Evolutionary conservation across 805 yeast genomes (phyloP).

Genomic region (Saccharomycopsis guyanensis): DNA sequence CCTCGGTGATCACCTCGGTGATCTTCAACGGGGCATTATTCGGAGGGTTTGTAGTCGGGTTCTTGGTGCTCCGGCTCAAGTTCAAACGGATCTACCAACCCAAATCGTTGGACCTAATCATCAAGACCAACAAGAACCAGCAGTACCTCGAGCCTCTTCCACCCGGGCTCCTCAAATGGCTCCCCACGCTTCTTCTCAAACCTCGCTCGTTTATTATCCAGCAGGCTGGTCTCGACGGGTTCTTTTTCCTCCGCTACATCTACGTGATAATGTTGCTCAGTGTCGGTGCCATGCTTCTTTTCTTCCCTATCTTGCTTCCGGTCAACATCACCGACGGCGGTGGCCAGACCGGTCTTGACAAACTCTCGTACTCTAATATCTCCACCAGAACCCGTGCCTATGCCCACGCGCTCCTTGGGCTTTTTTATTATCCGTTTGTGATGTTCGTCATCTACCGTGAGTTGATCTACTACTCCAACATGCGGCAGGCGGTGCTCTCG

Average conservation of each 20-base stretch:
- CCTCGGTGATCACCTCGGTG: slow-evolving; percentile 66
- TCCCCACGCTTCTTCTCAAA: slow-evolving; percentile 51
- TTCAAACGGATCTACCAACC: slow-evolving; percentile 79
- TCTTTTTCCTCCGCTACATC: slow-evolving; percentile 77
- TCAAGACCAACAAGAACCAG: slow-evolving; percentile 48
- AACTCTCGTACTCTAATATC: slow-evolving; percentile 72
- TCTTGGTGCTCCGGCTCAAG: slow-evolving; percentile 56
- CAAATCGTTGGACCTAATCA: slow-evolving; percentile 42
- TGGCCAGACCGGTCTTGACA: slow-evolving; percentile 61
- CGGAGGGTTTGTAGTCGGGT: slow-evolving; percentile 50
- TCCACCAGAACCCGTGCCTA: slow-evolving; percentile 54
- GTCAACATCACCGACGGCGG: slow-evolving; percentile 68
- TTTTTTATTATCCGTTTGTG: slow-evolving; percentile 68
- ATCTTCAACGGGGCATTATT: slow-evolving; percentile 61
- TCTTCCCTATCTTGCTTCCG: slow-evolving; percentile 71
- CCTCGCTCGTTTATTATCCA: slow-evolving; percentile 70
- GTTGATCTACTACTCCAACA: slow-evolving; percentile 63
- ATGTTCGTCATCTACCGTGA: slow-evolving; percentile 78
- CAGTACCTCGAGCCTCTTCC: slow-evolving; percentile 71
- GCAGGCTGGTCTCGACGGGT: slow-evolving; percentile 93
- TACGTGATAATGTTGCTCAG: slow-evolving; percentile 46
- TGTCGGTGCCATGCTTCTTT: slow-evolving; percentile 44
- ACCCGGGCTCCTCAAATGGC: slow-evolving; percentile 63
- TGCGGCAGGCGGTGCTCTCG: slow-evolving; percentile 70
- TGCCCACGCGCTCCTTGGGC: slow-evolving; percentile 77